These are phyloP conservation scores for Botrytis fragariae DNA, from an alignment of 2,329 filamentous ascomycete species.

Conservation along the genomic window DNA sequence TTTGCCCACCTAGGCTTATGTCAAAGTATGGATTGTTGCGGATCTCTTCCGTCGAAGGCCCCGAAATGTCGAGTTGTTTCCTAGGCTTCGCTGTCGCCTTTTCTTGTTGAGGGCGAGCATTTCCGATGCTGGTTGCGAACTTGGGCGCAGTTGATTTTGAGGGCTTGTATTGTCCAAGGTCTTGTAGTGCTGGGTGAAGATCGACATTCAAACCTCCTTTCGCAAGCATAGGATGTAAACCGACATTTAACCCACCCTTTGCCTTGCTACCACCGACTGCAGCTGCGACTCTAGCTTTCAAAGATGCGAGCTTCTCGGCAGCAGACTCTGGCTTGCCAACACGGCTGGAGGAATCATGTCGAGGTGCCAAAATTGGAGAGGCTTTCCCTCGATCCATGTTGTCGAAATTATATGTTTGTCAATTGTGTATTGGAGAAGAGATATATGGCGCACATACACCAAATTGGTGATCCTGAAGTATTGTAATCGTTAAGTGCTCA, in stretches of 20 bases:
- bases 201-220: slow-evolving; percentile 43
- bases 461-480: background rate
- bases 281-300: slow-evolving; percentile 77
- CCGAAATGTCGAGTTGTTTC: slow-evolving; percentile 55
- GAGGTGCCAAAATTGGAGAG: slow-evolving; percentile 53
- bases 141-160: slow-evolving; percentile 40
- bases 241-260: slow-evolving; percentile 43
- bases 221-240: slow-evolving; percentile 40
- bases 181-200: slow-evolving; percentile 65
- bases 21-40: slow-evolving; percentile 82
- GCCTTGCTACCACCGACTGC: slow-evolving; percentile 59
- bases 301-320: slow-evolving; percentile 67
- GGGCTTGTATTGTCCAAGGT: slow-evolving; percentile 50
- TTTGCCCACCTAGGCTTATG: slow-evolving; percentile 60
- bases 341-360: slow-evolving; percentile 53
- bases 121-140: slow-evolving; percentile 43
- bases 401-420: background rate
- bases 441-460: background rate
- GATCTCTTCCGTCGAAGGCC: slow-evolving; percentile 56
- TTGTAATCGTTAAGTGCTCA: background rate
- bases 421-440: background rate
- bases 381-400: slow-evolving; percentile 52
- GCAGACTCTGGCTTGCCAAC: slow-evolving; percentile 56
- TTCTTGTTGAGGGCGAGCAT: slow-evolving; percentile 41
- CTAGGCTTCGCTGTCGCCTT: slow-evolving; percentile 45